Percentiles rank a stretch among this genome's conserved stretches.
These are phyloP conservation scores for Dictyostelium citrinum DNA, from an alignment of 78 protist species.

Conservation along the genomic window DNA sequence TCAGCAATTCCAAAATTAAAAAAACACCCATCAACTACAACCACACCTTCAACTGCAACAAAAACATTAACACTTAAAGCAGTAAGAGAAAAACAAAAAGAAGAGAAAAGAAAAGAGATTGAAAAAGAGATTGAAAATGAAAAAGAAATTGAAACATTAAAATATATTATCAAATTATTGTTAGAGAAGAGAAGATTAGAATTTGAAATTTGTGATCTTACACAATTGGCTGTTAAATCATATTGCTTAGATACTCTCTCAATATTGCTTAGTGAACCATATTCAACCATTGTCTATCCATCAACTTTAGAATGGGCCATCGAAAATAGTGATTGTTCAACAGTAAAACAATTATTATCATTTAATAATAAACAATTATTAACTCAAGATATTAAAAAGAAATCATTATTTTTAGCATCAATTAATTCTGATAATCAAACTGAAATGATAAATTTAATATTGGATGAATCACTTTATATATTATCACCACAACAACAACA, in stretches of 20 bases:
- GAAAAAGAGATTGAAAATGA: not conserved
- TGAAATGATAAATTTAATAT: not conserved
- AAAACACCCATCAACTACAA: not conserved
- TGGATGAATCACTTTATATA: not conserved
- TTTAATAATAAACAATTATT: not conserved
- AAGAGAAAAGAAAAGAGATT: not conserved
- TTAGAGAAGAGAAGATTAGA: not conserved
- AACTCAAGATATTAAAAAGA: not conserved
- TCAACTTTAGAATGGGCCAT: not conserved
- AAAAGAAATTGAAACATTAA: not conserved
- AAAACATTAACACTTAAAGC: not conserved
- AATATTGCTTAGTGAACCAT: not conserved
- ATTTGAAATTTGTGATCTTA: not conserved
- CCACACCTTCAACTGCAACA: not conserved
- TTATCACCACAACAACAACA: not conserved
- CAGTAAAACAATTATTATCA: not conserved
- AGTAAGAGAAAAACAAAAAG: not conserved
- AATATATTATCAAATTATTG: not conserved
- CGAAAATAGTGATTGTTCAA: not conserved
- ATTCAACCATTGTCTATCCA: not conserved
- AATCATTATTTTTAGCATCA: not conserved
- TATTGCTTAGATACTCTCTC: not conserved
- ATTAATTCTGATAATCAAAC: not conserved
- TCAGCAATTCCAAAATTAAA: not conserved
- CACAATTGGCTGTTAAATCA: not conserved